phyloP scores from a whole-genome alignment of 2,329 filamentous ascomycete genomes.

The Fusarium sp. region DNA sequence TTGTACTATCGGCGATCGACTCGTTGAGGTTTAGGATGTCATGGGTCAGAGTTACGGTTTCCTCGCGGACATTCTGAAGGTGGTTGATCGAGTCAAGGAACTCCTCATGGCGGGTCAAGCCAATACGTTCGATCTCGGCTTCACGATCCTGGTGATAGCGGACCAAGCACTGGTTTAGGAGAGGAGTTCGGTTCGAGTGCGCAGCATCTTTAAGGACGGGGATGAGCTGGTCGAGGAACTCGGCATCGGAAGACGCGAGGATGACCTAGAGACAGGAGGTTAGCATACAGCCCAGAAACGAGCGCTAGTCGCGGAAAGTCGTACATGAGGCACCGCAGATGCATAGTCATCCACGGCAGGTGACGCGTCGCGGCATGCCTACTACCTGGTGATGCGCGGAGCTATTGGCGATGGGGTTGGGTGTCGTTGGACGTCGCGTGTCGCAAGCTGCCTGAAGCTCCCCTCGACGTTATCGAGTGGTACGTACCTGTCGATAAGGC shows the following conservation, averaged over 20 bases:
- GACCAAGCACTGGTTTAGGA: slow-evolving; percentile 76
- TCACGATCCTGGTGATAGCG: slow-evolving; percentile 90
- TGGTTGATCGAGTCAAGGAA: slow-evolving; percentile 95
- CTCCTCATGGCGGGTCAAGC: slow-evolving; percentile 95
- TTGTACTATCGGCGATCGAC: slow-evolving; percentile 93
- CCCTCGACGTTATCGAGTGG: slow-evolving; percentile 2
- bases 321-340: slow-evolving; percentile 60
- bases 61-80: slow-evolving; percentile 90
- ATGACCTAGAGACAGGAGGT: slow-evolving; percentile 75
- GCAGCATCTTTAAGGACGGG: slow-evolving; percentile 93
- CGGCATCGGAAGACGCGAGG: slow-evolving; percentile 87
- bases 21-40: slow-evolving; percentile 95
- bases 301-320: slow-evolving; percentile 28
- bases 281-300: slow-evolving; percentile 15
- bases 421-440: slow-evolving; percentile 29
- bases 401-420: slow-evolving; percentile 24
- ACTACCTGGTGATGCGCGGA: slow-evolving; percentile 16
- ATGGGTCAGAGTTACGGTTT: slow-evolving; percentile 86
- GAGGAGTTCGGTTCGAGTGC: slow-evolving; percentile 76
- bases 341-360: slow-evolving; percentile 61
- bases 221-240: slow-evolving; percentile 96
- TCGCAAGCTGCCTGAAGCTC: slow-evolving; percentile 29
- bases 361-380: slow-evolving; percentile 60
- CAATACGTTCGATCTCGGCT: slow-evolving; percentile 91
- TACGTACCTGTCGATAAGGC: slow-evolving; percentile 10